Percentiles rank a stretch among this genome's conserved stretches.
Conservation (phyloP, 2,329 filamentous ascomycete genomes). For the Penicillium sp. region DNA sequence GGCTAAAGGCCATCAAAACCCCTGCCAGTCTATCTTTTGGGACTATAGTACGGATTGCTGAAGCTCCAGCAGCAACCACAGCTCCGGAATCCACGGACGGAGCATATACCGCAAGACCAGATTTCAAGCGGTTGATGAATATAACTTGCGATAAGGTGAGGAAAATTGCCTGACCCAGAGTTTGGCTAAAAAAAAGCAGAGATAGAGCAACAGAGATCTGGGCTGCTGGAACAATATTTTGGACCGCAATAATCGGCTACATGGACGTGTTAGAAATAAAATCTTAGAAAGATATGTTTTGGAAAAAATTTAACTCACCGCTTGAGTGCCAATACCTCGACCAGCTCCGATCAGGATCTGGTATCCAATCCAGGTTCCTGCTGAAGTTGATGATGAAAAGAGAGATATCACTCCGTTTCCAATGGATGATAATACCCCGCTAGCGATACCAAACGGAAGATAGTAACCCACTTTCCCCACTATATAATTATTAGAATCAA, state of each 20-base stretch:
- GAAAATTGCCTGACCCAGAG: background rate
- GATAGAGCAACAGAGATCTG: background rate
- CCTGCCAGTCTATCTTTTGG: background rate
- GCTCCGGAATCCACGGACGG: background rate
- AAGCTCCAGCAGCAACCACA: background rate
- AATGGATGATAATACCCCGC: conserved; percentile 31
- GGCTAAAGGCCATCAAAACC: background rate
- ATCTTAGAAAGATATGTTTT: background rate
- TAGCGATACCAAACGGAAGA: conserved; percentile 19
- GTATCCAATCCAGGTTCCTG: conserved; percentile 48
- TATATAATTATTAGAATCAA: too few species aligned
- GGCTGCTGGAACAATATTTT: background rate
- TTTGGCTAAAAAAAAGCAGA: background rate
- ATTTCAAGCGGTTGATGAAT: background rate
- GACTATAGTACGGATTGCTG: background rate
- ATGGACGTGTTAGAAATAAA: background rate
- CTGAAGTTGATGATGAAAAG: conserved; percentile 35
- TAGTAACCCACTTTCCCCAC: conserved; percentile 28
- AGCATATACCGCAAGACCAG: background rate
- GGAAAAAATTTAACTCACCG: conserved; percentile 8
- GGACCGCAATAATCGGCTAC: background rate
- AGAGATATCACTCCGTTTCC: conserved; percentile 44
- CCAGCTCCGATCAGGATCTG: conserved; percentile 47
- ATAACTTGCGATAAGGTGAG: background rate
- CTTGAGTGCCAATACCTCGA: conserved; percentile 31